Percentiles rank a stretch among this genome's conserved stretches.
phyloP scores from a whole-genome alignment of 345 rosid genomes.

The Hibiscus mutabilis region DNA sequence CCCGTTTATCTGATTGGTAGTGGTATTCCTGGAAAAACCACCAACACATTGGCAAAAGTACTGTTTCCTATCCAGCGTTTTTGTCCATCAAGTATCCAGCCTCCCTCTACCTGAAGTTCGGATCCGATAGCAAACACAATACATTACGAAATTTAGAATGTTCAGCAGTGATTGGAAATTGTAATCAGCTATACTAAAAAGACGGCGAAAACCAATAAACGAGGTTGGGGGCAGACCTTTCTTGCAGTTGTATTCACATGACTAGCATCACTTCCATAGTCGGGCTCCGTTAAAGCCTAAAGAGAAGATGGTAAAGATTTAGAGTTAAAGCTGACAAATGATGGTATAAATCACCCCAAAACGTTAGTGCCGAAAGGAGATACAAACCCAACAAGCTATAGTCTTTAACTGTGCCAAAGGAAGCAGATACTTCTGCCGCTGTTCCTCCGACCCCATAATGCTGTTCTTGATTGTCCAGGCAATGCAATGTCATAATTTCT shows the following conservation, averaged over 20 bases:
- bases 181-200: not conserved
- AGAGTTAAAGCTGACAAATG: not conserved
- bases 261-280: slow-evolving; percentile 96
- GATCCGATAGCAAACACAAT: slow-evolving; percentile 1
- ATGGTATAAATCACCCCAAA: not conserved
- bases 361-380: not conserved
- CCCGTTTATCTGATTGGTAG: slow-evolving; percentile 91
- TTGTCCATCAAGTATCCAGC: slow-evolving; percentile 87
- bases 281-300: slow-evolving; percentile 94
- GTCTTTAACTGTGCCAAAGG: slow-evolving; percentile 70
- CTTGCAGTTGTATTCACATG: slow-evolving; percentile 68
- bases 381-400: slow-evolving; percentile 83
- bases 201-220: not conserved
- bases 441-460: slow-evolving; percentile 88
- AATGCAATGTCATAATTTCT: slow-evolving; percentile 9
- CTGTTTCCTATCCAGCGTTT: slow-evolving; percentile 99
- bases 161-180: not conserved
- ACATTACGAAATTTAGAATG: slow-evolving; percentile 7
- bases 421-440: slow-evolving; percentile 74
- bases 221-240: slow-evolving; percentile 43
- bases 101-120: slow-evolving; percentile 59
- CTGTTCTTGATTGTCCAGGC: slow-evolving; percentile 40
- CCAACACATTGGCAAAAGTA: slow-evolving; percentile 81
- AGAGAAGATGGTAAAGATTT: not conserved
- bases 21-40: slow-evolving; percentile 69